Conservation (phyloP, 306 rosid genomes). For the Purshia tridentata region DNA sequence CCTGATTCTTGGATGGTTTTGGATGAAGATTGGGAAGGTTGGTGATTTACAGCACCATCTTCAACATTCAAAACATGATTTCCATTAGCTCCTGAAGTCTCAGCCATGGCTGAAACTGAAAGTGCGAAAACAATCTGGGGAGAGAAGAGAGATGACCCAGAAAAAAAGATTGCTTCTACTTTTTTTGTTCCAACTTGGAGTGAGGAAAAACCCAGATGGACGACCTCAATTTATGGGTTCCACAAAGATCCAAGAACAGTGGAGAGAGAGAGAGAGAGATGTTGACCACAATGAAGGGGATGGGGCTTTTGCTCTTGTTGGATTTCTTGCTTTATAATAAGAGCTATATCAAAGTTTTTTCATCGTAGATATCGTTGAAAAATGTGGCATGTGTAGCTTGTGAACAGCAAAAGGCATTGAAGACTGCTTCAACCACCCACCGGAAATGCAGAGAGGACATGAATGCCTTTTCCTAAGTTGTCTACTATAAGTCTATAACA, state of each 20-base stretch:
- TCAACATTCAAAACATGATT: conserved; percentile 38
- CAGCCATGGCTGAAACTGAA: conserved; percentile 43
- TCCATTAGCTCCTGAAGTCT: conserved; percentile 35
- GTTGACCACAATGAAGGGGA: not conserved
- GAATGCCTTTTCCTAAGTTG: conserved; percentile 18
- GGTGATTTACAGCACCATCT: too few species aligned
- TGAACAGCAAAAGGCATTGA: conserved; percentile 32
- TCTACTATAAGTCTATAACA: too few species aligned
- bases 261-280: not conserved
- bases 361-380: conserved; percentile 40
- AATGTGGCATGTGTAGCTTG: conserved; percentile 8
- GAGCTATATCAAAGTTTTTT: not conserved
- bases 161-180: not conserved
- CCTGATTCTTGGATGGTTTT: conserved; percentile 14
- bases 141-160: not conserved
- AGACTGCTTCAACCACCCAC: conserved; percentile 49
- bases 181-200: conserved; percentile 1
- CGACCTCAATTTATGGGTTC: conserved; percentile 44
- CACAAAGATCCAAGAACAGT: conserved; percentile 4
- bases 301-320: not conserved
- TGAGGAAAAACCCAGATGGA: conserved; percentile 9
- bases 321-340: not conserved
- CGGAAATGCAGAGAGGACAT: conserved; percentile 40
- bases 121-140: not conserved
- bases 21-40: conserved; percentile 1